Evolutionary conservation across 306 rosid species (phyloP).

Genomic region (Lathyrus sativus): DNA sequence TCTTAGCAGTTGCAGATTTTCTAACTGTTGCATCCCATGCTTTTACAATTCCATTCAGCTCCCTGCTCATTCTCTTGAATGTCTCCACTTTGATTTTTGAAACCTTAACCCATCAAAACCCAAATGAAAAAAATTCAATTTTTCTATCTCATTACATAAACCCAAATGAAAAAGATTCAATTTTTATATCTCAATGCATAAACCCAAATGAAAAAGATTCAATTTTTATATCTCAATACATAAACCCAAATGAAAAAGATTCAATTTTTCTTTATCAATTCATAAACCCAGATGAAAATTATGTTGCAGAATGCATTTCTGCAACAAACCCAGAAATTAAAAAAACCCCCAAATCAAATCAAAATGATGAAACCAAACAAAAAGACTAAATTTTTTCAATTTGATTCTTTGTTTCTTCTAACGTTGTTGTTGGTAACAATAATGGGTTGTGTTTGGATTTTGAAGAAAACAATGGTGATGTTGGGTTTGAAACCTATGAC

Average conservation of each 20-base stretch:
- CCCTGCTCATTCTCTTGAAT: constrained; percentile 73
- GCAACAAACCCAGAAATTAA: constrained; percentile 41
- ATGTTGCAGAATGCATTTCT: constrained; percentile 28
- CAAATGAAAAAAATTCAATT: constrained; percentile 25
- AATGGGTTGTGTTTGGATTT: constrained; percentile 48
- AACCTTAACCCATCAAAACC: constrained; percentile 39
- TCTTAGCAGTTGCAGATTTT: constrained; percentile 63
- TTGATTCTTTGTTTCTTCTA: constrained; percentile 34
- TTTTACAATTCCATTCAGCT: constrained; percentile 56
- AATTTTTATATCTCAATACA: constrained; percentile 18
- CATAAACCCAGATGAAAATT: constrained; percentile 12
- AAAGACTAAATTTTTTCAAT: constrained; percentile 10
- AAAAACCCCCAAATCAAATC: background rate
- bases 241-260: constrained; percentile 5
- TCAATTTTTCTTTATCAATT: constrained; percentile 7
- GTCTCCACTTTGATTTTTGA: constrained; percentile 33
- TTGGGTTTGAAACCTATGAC: constrained; percentile 52
- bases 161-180: constrained; percentile 31
- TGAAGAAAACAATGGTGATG: constrained; percentile 34
- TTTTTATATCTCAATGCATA: constrained; percentile 13
- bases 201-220: constrained; percentile 31
- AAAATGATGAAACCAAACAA: constrained; percentile 31
- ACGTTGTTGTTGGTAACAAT: constrained; percentile 19
- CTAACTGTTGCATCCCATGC: constrained; percentile 70
- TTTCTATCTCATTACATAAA: constrained; percentile 22